A percentile compares a stretch with the other conserved stretches of the same genome.
phyloP scores from a whole-genome alignment of 1,284 basidiomycete species.

The Athelia sp. region DNA sequence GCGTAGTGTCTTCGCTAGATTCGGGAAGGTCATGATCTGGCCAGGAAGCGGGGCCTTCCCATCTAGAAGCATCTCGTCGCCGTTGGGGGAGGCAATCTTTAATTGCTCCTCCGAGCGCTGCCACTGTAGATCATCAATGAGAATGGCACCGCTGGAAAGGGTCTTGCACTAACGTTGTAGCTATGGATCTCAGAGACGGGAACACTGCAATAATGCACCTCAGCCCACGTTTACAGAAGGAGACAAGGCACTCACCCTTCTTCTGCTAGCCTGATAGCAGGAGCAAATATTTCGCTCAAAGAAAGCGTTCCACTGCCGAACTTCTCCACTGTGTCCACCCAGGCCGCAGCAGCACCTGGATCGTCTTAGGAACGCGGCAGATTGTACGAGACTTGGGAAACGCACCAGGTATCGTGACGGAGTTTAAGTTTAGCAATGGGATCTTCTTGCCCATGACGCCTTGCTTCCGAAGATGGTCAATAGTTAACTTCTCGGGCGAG shows the following conservation, averaged over 20 bases:
- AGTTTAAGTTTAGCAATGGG: constrained; percentile 73
- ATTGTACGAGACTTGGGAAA: not conserved
- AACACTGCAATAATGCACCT: constrained; percentile 39
- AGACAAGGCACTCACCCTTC: constrained; percentile 61
- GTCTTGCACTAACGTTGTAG: constrained; percentile 36
- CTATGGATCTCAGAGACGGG: constrained; percentile 80
- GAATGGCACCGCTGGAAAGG: not conserved
- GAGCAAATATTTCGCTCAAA: constrained; percentile 80
- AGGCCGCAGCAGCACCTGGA: constrained; percentile 84
- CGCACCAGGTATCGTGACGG: constrained; percentile 86
- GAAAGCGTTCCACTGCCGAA: constrained; percentile 83
- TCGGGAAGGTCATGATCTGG: constrained; percentile 74
- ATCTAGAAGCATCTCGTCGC: constrained; percentile 80
- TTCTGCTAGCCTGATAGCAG: constrained; percentile 82
- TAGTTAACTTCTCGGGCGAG: constrained; percentile 74
- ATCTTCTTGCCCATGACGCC: constrained; percentile 70
- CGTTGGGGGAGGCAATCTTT: constrained; percentile 78
- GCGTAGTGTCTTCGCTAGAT: constrained; percentile 81
- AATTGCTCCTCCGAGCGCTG: constrained; percentile 70
- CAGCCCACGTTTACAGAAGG: not conserved
- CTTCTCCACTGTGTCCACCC: constrained; percentile 83
- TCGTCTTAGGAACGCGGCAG: not conserved
- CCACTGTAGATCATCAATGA: constrained; percentile 51
- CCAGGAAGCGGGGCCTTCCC: constrained; percentile 77
- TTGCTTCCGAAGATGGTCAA: constrained; percentile 68